Evolutionary conservation across 2,329 filamentous ascomycete genomes (phyloP).

Genomic region (Penicillium concentricum): DNA sequence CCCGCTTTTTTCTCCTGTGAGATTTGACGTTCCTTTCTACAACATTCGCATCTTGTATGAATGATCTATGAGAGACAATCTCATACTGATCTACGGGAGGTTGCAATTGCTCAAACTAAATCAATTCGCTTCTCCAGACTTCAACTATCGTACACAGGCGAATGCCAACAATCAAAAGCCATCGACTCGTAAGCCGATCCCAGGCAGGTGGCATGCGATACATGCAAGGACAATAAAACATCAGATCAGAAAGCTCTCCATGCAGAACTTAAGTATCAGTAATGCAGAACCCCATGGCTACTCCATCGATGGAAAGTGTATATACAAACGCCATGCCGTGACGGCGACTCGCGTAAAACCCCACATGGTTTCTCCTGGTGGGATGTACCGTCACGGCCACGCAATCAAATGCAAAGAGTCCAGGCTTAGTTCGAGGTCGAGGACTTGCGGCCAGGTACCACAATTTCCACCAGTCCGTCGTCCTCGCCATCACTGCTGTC

Average conservation of each 20-base stretch:
- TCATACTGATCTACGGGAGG: background rate
- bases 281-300: slow-evolving; percentile 18
- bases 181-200: slow-evolving; percentile 7
- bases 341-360: background rate
- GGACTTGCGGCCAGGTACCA: slow-evolving; percentile 43
- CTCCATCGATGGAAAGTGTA: slow-evolving; percentile 21
- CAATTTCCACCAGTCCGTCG: slow-evolving; percentile 47
- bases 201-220: slow-evolving; percentile 11
- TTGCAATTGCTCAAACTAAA: slow-evolving; percentile 7
- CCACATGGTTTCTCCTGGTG: background rate
- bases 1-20: slow-evolving; percentile 20
- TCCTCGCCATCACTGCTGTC: slow-evolving; percentile 46
- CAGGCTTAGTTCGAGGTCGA: slow-evolving; percentile 22
- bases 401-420: slow-evolving; percentile 3
- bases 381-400: background rate
- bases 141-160: slow-evolving; percentile 26
- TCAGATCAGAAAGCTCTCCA: slow-evolving; percentile 7
- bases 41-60: background rate
- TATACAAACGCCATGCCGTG: slow-evolving; percentile 22
- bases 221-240: slow-evolving; percentile 15
- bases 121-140: slow-evolving; percentile 18
- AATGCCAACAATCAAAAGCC: slow-evolving; percentile 14
- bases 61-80: background rate
- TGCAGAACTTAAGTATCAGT: slow-evolving; percentile 8
- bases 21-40: background rate